Base-by-base conservation (phyloP, 2,329 filamentous ascomycete species). In the Calonectria hawksworthii region DNA sequence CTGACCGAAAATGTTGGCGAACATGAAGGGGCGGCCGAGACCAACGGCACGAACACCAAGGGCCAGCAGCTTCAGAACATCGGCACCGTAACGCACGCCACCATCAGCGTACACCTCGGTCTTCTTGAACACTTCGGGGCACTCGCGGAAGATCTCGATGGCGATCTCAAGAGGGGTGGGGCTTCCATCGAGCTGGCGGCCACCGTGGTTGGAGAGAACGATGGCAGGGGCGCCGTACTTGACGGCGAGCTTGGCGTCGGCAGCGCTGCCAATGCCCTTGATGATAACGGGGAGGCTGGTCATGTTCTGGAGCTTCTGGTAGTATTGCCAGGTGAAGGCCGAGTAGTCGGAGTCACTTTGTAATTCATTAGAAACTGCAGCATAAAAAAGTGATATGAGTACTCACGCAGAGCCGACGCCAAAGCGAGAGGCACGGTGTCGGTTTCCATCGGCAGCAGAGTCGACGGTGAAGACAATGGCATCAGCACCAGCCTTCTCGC, bases 11-110 rank as follows among this genome's bases (percentile, higher is more conserved):
- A 89, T 81, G 81, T 90, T 91, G 75, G 88, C 83, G 78, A 86
- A 91, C 88, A 90, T 90, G 75, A 88, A 87, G 13, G 88, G 86
- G 0, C 90, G 82, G 21, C 89, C 89, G 0, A 91, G 75, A 18
- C 89, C 84, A 8, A 88, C 86, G 16, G 85, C 86, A 76, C 83
- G 84, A 69, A 87, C 87, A 13, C 87, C 86, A 18, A 87, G 84
- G 3, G 86, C 83, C n/a, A 88, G 82, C 13, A 87, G 83, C 76
- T 86, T 86, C n/a, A 88, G 80, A 16, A 83, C 84, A 61, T 88
- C 87, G 13, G 83, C 83, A 14, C 86, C 87, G 70, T 86, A 86
- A 59, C 87, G 84, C 26, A 88, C 79, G 66, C 87, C 87, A 7
- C 87, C 86, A 73, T 88, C 86, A 23, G 85, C 85, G 50, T 82